These are phyloP conservation scores for Daedalea quercina DNA, from an alignment of 768 basidiomycete genomes.

Conservation along the genomic window DNA sequence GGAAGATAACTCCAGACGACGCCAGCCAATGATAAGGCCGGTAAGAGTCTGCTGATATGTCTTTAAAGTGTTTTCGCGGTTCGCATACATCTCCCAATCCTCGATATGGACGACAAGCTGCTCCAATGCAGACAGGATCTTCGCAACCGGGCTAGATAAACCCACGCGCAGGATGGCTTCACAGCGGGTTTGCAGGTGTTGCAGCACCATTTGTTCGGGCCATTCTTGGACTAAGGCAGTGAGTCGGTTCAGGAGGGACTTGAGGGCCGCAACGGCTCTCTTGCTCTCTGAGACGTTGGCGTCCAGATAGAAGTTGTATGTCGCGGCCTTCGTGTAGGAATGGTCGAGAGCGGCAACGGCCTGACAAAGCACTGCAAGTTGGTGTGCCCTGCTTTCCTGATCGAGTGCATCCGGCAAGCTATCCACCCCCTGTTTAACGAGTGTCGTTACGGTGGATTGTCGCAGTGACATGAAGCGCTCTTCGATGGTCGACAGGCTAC, in stretches of 20 bases:
- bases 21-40: slow-evolving; percentile 79
- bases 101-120: slow-evolving; percentile 80
- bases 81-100: slow-evolving; percentile 97
- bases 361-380: slow-evolving; percentile 25
- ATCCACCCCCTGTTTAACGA: slow-evolving; percentile 7
- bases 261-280: slow-evolving; percentile 49
- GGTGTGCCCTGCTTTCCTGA: slow-evolving; percentile 40
- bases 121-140: slow-evolving; percentile 76
- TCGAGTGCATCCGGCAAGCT: slow-evolving; percentile 34
- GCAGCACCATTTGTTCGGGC: slow-evolving; percentile 98
- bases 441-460: slow-evolving; percentile 4
- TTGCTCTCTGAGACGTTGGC: slow-evolving; percentile 66
- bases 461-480: slow-evolving; percentile 15
- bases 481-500: neutral
- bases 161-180: slow-evolving; percentile 54
- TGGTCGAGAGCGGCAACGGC: slow-evolving; percentile 33
- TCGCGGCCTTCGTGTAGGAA: slow-evolving; percentile 14
- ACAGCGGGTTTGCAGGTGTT: slow-evolving; percentile 71
- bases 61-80: slow-evolving; percentile 78
- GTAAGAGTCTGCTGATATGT: slow-evolving; percentile 58
- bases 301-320: slow-evolving; percentile 78
- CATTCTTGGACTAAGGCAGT: slow-evolving; percentile 61
- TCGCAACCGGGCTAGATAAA: slow-evolving; percentile 70
- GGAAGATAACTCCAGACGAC: slow-evolving; percentile 80
- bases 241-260: slow-evolving; percentile 46